Evolutionary conservation across 2,329 filamentous ascomycete species (phyloP).

Genomic region (Talaromyces sp.): DNA sequence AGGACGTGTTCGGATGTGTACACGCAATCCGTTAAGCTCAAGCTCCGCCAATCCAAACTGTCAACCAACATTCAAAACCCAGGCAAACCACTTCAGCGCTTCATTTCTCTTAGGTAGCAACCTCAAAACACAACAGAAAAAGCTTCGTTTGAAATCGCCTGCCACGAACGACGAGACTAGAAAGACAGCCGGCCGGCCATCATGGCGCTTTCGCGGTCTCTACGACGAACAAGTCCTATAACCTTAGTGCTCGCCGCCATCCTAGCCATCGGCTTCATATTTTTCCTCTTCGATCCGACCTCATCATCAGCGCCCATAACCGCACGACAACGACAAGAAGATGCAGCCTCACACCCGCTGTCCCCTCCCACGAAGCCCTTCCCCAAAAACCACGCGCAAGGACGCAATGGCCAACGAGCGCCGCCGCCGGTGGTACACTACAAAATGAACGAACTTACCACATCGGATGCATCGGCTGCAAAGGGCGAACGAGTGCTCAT

Average conservation of each 20-base stretch:
- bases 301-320: constrained; percentile 47
- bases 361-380: constrained; percentile 73
- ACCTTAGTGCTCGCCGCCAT: constrained; percentile 69
- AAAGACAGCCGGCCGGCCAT: constrained; percentile 9
- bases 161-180: background rate
- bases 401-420: constrained; percentile 48
- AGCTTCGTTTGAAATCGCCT: background rate
- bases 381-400: constrained; percentile 58
- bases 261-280: constrained; percentile 68
- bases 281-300: constrained; percentile 60
- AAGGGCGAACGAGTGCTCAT: constrained; percentile 86
- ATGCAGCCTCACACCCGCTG: constrained; percentile 64
- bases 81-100: background rate
- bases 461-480: constrained; percentile 67
- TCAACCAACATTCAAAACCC: background rate
- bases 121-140: background rate
- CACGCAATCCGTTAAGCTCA: constrained; percentile 6
- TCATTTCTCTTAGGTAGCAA: background rate
- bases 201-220: constrained; percentile 61
- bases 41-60: background rate
- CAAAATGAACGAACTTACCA: constrained; percentile 91
- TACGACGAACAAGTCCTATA: constrained; percentile 75
- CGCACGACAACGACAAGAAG: constrained; percentile 50
- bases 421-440: constrained; percentile 89
- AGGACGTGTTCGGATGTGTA: background rate